phyloP scores from a whole-genome alignment of 75 land plant genomes.

The Gnetum montanum region DNA sequence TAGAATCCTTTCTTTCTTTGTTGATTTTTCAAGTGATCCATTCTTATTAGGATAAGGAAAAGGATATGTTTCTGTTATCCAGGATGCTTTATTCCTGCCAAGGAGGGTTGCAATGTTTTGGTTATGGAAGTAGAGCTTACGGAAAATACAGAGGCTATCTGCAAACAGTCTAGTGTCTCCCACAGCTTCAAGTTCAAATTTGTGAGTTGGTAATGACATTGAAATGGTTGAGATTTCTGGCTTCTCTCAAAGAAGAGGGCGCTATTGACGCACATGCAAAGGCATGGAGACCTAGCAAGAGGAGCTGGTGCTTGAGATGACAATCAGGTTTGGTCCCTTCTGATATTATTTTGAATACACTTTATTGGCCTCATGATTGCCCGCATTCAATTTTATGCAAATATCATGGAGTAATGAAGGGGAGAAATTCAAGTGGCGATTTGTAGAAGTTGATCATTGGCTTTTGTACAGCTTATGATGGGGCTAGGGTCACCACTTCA shows the following conservation, averaged over 20 bases:
- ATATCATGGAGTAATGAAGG: neutral
- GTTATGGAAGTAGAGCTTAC: constrained; percentile 64
- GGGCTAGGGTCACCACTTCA: constrained; percentile 12
- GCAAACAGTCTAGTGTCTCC: constrained; percentile 43
- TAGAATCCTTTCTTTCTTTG: too few relatives aligned
- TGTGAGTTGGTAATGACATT: constrained; percentile 7
- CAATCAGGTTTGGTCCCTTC: constrained; percentile 12
- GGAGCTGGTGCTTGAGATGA: constrained; percentile 4
- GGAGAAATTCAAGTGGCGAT: neutral
- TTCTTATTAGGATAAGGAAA: too few relatives aligned
- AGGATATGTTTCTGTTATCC: too few relatives aligned
- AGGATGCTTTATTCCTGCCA: constrained; percentile 41
- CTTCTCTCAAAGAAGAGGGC: constrained; percentile 31
- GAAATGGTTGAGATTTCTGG: constrained; percentile 18
- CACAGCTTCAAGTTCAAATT: neutral
- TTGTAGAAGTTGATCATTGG: constrained; percentile 41
- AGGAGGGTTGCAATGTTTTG: constrained; percentile 51
- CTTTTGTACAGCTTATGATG: neutral
- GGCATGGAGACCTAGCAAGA: constrained; percentile 14
- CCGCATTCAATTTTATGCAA: neutral
- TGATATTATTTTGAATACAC: constrained; percentile 5
- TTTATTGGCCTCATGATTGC: constrained; percentile 9
- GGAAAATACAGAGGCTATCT: constrained; percentile 29
- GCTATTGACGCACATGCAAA: constrained; percentile 24
- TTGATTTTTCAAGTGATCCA: too few relatives aligned